Conservation (phyloP, 1,139 yeast species). For the Dujonia santamariae region DNA sequence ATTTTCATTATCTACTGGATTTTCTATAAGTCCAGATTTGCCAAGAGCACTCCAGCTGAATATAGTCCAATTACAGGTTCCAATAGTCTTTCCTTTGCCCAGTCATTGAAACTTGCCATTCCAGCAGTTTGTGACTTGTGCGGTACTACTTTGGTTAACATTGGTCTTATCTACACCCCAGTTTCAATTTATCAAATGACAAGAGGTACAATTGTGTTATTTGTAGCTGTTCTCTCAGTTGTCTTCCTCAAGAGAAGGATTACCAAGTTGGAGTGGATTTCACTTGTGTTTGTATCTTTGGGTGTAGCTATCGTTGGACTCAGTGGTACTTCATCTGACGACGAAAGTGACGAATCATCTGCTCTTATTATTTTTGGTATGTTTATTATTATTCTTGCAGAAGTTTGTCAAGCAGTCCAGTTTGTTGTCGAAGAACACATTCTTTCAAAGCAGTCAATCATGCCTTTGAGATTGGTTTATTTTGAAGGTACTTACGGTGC, state of each 20-base stretch:
- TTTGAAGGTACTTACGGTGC: conserved; percentile 74
- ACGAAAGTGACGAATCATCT: conserved; percentile 13
- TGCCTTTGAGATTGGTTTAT: conserved; percentile 68
- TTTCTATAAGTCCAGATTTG: conserved; percentile 20
- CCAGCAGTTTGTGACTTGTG: conserved; percentile 72
- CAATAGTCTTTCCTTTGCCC: conserved; percentile 15
- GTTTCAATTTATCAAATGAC: conserved; percentile 88
- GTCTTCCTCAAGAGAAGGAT: conserved; percentile 57
- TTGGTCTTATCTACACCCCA: conserved; percentile 74
- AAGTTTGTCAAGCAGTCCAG: conserved; percentile 67
- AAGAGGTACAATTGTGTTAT: conserved; percentile 72
- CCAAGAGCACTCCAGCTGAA: conserved; percentile 9
- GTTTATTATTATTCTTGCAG: conserved; percentile 56
- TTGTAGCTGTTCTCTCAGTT: conserved; percentile 73
- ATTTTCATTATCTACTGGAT: conserved; percentile 47
- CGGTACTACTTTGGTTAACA: conserved; percentile 72
- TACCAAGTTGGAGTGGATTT: conserved; percentile 64
- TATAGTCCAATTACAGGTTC: conserved; percentile 15
- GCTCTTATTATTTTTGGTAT: conserved; percentile 52
- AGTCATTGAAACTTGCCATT: conserved; percentile 38
- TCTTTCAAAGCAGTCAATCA: conserved; percentile 49
- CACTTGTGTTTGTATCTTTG: conserved; percentile 55
- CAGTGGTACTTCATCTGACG: conserved; percentile 48
- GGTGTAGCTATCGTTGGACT: conserved; percentile 76
- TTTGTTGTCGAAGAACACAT: conserved; percentile 78